A percentile compares a stretch with the other conserved stretches of the same genome.
phyloP scores from a whole-genome alignment of 2,329 filamentous ascomycete genomes.

The Pseudophaeomoniella oleicola region DNA sequence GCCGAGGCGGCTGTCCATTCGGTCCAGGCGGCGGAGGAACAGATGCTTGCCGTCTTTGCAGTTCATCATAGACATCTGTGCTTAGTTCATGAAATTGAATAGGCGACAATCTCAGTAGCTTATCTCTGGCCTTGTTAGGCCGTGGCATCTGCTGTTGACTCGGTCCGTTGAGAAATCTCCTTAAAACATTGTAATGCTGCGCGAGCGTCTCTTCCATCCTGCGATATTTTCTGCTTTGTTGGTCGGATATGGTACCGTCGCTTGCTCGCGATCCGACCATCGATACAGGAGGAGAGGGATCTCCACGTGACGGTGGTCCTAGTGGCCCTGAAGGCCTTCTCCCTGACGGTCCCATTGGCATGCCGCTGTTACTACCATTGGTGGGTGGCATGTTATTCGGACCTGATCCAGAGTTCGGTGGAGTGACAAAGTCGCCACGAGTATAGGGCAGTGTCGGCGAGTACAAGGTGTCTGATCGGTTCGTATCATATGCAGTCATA shows the following conservation, averaged over 20 bases:
- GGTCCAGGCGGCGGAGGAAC: slow-evolving; percentile 26
- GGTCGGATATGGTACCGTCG: slow-evolving; percentile 55
- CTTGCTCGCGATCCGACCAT: slow-evolving; percentile 60
- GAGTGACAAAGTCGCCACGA: slow-evolving; percentile 43
- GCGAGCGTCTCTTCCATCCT: slow-evolving; percentile 54
- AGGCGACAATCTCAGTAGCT: slow-evolving; percentile 73
- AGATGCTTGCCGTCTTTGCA: slow-evolving; percentile 67
- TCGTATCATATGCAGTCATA: slow-evolving; percentile 50
- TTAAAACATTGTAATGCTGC: slow-evolving; percentile 71
- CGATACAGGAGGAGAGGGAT: slow-evolving; percentile 76
- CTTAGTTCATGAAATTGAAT: slow-evolving; percentile 96
- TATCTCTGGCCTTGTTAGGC: slow-evolving; percentile 84
- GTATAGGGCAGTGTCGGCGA: slow-evolving; percentile 31
- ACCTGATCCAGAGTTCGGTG: slow-evolving; percentile 46
- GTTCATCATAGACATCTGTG: slow-evolving; percentile 93
- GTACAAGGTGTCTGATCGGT: slow-evolving; percentile 24
- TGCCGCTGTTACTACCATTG: slow-evolving; percentile 30
- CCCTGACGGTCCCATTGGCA: slow-evolving; percentile 38
- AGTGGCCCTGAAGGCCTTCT: slow-evolving; percentile 22
- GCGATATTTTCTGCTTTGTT: slow-evolving; percentile 45
- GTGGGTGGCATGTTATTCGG: slow-evolving; percentile 43
- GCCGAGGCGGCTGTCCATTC: slow-evolving; percentile 22
- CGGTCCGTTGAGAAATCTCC: slow-evolving; percentile 49
- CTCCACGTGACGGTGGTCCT: slow-evolving; percentile 27
- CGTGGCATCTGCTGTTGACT: slow-evolving; percentile 9